Conservation (phyloP, 2,329 filamentous ascomycete genomes). For the Fonsecaea erecta region DNA sequence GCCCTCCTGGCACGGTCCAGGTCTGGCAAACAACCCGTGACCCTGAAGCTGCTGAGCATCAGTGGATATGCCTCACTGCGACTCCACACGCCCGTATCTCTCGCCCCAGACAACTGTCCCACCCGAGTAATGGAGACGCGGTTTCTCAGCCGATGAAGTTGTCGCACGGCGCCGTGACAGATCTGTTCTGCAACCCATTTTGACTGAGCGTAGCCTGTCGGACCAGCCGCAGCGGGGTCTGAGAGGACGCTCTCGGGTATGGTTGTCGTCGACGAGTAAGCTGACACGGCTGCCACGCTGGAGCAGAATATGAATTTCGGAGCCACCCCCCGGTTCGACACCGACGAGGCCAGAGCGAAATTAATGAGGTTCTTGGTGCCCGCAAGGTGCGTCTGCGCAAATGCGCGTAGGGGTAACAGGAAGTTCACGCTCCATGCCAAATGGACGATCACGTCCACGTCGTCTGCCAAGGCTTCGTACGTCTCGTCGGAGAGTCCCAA, state of each 20-base stretch:
- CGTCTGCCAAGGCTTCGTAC: conserved; percentile 49
- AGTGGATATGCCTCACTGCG: conserved; percentile 58
- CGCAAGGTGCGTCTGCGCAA: conserved; percentile 59
- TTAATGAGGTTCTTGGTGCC: conserved; percentile 57
- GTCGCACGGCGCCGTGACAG: conserved; percentile 45
- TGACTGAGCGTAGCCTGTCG: conserved; percentile 61
- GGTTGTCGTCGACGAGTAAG: conserved; percentile 9
- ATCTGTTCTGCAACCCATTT: conserved; percentile 65
- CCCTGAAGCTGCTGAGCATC: conserved; percentile 51
- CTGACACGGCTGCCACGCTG: conserved; percentile 52
- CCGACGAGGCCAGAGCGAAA: conserved; percentile 45
- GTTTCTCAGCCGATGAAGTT: conserved; percentile 28
- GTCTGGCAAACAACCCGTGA: conserved; percentile 52
- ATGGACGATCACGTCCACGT: conserved; percentile 62
- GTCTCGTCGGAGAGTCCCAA: conserved; percentile 55
- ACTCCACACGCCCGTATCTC: conserved; percentile 57
- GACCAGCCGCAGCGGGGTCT: conserved; percentile 42
- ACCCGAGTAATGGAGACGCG: conserved; percentile 54
- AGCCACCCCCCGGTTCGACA: conserved; percentile 31
- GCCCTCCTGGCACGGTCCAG: conserved; percentile 38
- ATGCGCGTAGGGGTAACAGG: conserved; percentile 60
- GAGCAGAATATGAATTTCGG: conserved; percentile 58
- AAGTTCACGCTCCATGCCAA: conserved; percentile 71
- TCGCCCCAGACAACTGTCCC: conserved; percentile 59
- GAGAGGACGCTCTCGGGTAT: conserved; percentile 29